A percentile compares a stretch with the other conserved stretches of the same genome.
Evolutionary conservation across 768 basidiomycete species (phyloP).

Genomic region (Termitomyces sp.): DNA sequence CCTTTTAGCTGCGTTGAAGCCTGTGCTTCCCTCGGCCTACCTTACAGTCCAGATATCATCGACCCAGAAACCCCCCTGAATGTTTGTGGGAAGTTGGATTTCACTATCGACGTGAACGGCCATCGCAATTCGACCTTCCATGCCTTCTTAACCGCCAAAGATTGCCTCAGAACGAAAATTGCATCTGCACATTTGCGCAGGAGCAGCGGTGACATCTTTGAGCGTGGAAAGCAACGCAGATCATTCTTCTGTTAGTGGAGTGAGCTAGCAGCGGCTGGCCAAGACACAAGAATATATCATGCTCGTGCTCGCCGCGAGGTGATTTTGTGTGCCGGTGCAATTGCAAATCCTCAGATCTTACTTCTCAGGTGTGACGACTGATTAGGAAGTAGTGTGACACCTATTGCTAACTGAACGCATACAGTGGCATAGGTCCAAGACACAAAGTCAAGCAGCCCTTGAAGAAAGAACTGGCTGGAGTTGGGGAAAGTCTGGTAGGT

Average conservation of each 20-base stretch:
- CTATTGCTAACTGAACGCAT: too few relatives aligned
- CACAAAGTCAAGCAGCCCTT: slow-evolving; percentile 22
- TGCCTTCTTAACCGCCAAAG: slow-evolving; percentile 17
- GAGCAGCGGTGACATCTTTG: slow-evolving; percentile 13
- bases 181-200: slow-evolving; percentile 16
- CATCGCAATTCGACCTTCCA: slow-evolving; percentile 17
- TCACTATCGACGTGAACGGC: slow-evolving; percentile 13
- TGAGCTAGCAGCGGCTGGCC: neutral
- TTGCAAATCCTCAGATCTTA: slow-evolving; percentile 38
- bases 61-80: slow-evolving; percentile 14
- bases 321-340: slow-evolving; percentile 30
- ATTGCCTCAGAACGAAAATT: slow-evolving; percentile 10
- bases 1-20: slow-evolving; percentile 8
- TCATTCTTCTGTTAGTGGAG: neutral
- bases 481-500: slow-evolving; percentile 26
- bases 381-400: too few relatives aligned
- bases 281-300: neutral
- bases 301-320: slow-evolving; percentile 17
- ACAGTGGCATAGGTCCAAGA: slow-evolving; percentile 38
- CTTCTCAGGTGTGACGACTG: slow-evolving; percentile 20
- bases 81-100: slow-evolving; percentile 15
- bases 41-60: slow-evolving; percentile 13
- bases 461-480: slow-evolving; percentile 25
- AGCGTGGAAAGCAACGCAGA: slow-evolving; percentile 3
- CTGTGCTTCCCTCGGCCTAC: slow-evolving; percentile 16